Percentiles rank a stretch among this genome's conserved stretches.
Evolutionary conservation across 2,329 filamentous ascomycete genomes (phyloP).

Genomic region (Colletotrichum sp.): DNA sequence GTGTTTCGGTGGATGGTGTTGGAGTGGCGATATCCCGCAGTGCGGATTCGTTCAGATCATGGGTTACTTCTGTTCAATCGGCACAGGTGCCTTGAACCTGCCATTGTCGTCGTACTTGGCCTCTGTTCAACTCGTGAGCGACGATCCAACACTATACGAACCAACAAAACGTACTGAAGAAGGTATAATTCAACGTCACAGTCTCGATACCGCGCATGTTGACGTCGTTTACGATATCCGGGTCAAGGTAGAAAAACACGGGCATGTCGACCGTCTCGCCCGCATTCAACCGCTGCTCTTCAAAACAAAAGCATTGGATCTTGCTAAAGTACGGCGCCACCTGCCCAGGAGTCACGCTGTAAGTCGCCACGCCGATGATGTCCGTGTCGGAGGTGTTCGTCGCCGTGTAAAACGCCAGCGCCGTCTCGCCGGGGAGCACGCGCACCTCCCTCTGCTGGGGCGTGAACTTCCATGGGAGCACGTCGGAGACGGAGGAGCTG

Average conservation of each 20-base stretch:
- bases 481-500: slow-evolving; percentile 92
- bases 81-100: slow-evolving; percentile 43
- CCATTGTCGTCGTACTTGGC: slow-evolving; percentile 53
- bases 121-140: slow-evolving; percentile 32
- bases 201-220: slow-evolving; percentile 95
- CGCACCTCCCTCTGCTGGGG: slow-evolving; percentile 97
- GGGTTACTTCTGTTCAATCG: neutral
- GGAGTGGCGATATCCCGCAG: neutral
- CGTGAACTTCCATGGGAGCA: slow-evolving; percentile 95
- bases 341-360: slow-evolving; percentile 94
- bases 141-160: neutral
- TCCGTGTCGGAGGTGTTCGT: slow-evolving; percentile 90
- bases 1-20: neutral
- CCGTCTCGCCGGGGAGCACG: slow-evolving; percentile 94
- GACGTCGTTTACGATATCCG: slow-evolving; percentile 88
- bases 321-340: slow-evolving; percentile 98
- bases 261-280: slow-evolving; percentile 99
- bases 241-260: slow-evolving; percentile 98
- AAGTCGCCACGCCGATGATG: slow-evolving; percentile 97
- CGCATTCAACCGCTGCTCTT: slow-evolving; percentile 92
- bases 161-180: slow-evolving; percentile 80
- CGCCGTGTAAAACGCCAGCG: slow-evolving; percentile 95
- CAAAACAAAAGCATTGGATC: slow-evolving; percentile 99
- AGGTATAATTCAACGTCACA: slow-evolving; percentile 95
- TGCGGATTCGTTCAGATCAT: neutral